These are phyloP conservation scores for Globisporangium lucens DNA, from an alignment of 352 stramenopile species.

Conservation along the genomic window DNA sequence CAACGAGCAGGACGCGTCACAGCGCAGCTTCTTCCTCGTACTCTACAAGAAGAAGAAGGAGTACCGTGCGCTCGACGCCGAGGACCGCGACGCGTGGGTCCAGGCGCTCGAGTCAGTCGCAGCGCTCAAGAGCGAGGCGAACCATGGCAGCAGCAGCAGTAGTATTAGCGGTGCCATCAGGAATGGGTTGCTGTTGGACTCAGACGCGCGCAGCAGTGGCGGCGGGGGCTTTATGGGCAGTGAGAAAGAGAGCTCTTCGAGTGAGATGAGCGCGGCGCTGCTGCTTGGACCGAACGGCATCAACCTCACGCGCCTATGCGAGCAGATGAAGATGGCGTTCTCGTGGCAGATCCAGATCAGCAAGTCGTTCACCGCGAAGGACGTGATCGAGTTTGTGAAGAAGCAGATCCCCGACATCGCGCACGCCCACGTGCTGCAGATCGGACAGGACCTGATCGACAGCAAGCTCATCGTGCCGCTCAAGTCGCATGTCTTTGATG, in stretches of 20 bases:
- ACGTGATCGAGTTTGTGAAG: constrained; percentile 62
- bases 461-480: constrained; percentile 67
- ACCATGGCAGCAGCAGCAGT: not conserved
- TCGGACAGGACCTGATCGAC: constrained; percentile 70
- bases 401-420: constrained; percentile 39
- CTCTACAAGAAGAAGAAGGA: constrained; percentile 82
- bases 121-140: constrained; percentile 33
- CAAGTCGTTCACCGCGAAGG: constrained; percentile 69
- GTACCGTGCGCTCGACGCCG: constrained; percentile 47
- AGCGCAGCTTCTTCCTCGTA: constrained; percentile 54
- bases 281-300: constrained; percentile 37
- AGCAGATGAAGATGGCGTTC: constrained; percentile 75
- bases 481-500: constrained; percentile 77
- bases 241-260: constrained; percentile 7
- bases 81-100: constrained; percentile 73
- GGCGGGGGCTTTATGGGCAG: not conserved
- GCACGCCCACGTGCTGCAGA: constrained; percentile 37
- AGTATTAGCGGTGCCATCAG: not conserved
- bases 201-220: not conserved
- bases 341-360: constrained; percentile 68
- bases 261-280: constrained; percentile 1
- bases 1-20: constrained; percentile 30
- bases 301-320: constrained; percentile 56
- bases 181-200: not conserved
- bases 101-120: constrained; percentile 57